Evolutionary conservation across 225 moss, liverwort and hornwort genomes (phyloP).

Genomic region (Sphagnum contortum): DNA sequence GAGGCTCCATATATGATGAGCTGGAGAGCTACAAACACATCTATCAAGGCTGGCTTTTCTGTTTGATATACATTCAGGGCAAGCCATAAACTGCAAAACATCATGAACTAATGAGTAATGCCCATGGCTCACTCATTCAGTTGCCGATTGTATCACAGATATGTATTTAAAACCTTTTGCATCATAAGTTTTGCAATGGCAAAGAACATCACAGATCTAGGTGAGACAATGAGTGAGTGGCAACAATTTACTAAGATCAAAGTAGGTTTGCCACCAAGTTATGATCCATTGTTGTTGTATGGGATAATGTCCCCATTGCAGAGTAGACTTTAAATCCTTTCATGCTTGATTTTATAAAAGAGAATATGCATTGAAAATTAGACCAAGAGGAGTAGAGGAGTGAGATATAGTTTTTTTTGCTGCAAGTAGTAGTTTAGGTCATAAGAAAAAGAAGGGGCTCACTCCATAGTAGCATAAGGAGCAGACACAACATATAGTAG

Average conservation of each 20-base stretch:
- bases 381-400: background rate
- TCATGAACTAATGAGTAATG: no score
- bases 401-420: background rate
- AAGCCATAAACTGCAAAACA: no score
- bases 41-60: no score
- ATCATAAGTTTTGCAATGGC: background rate
- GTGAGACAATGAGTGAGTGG: constrained; percentile 1
- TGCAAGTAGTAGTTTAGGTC: background rate
- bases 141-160: constrained; percentile 27
- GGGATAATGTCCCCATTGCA: constrained; percentile 3
- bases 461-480: background rate
- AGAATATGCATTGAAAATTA: background rate
- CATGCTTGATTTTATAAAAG: background rate
- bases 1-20: no score
- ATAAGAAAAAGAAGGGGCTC: background rate
- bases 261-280: background rate
- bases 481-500: background rate
- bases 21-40: no score
- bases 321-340: constrained; percentile 1
- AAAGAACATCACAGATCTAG: constrained; percentile 1
- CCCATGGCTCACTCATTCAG: constrained; percentile 19
- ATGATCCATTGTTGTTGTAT: constrained; percentile 1
- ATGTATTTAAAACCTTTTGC: background rate
- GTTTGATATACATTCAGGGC: no score
- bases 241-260: constrained; percentile 1